These are phyloP conservation scores for Tylopilus felleus DNA, from an alignment of 768 basidiomycete species.

Conservation along the genomic window DNA sequence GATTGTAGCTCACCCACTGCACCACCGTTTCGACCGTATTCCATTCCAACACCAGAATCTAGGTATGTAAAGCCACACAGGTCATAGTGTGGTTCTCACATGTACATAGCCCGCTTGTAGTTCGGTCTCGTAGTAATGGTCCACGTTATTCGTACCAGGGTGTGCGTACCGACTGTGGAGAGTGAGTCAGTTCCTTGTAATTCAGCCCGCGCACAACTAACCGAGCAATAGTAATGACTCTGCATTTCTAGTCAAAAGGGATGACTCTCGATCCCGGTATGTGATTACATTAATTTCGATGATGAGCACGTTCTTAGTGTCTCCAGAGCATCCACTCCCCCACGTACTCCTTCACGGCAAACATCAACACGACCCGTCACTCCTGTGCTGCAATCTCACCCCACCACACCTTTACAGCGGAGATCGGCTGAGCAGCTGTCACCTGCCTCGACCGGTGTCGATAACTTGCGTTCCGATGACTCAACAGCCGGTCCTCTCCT, in stretches of 20 bases:
- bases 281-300: background rate
- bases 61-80: conserved; percentile 17
- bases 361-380: conserved; percentile 14
- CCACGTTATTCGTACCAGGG: conserved; percentile 11
- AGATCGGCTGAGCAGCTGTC: background rate
- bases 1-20: conserved; percentile 18
- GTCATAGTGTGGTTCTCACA: conserved; percentile 6
- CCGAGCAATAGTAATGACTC: background rate
- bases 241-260: background rate
- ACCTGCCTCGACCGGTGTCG: background rate
- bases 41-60: conserved; percentile 33
- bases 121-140: conserved; percentile 18
- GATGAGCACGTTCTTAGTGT: background rate
- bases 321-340: conserved; percentile 19
- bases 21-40: conserved; percentile 15
- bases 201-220: conserved; percentile 2
- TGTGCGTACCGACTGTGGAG: background rate
- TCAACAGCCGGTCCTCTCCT: background rate
- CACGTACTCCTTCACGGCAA: conserved; percentile 14
- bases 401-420: conserved; percentile 11
- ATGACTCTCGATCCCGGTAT: conserved; percentile 13
- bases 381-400: conserved; percentile 10
- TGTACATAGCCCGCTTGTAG: conserved; percentile 20
- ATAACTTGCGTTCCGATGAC: background rate
- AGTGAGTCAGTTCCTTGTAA: conserved; percentile 9